Conservation (phyloP, 192 early-diverging fungal genomes). For the Coemansia sp. region DNA sequence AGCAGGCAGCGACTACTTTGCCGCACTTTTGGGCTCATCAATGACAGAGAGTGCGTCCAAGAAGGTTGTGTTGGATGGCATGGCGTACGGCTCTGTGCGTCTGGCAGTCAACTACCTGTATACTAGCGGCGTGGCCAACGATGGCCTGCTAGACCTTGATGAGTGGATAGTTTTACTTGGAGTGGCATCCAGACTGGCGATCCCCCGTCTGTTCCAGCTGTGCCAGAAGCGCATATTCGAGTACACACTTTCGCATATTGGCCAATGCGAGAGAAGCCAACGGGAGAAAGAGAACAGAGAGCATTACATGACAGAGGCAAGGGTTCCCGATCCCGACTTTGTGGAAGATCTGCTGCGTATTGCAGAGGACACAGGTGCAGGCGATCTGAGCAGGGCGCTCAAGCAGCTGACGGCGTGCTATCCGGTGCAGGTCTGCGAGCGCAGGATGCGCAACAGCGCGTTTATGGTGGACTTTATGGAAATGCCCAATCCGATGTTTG, state of each 20-base stretch:
- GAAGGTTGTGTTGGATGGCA: constrained; percentile 34
- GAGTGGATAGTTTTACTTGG: constrained; percentile 41
- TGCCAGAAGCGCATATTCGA: constrained; percentile 38
- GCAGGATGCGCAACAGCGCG: constrained; percentile 26
- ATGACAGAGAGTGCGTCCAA: constrained; percentile 41
- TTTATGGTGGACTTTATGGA: constrained; percentile 10
- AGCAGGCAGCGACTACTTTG: constrained; percentile 52
- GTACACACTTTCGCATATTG: not conserved
- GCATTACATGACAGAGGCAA: constrained; percentile 6
- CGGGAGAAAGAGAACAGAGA: not conserved
- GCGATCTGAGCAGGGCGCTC: constrained; percentile 31
- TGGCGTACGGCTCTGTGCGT: constrained; percentile 50
- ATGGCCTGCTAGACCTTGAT: constrained; percentile 10
- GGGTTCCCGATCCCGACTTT: constrained; percentile 22
- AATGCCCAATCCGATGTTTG: constrained; percentile 2
- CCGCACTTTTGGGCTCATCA: constrained; percentile 34
- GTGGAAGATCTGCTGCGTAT: constrained; percentile 20
- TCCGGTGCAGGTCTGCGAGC: constrained; percentile 32
- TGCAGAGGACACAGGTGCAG: constrained; percentile 36
- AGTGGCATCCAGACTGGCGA: constrained; percentile 40
- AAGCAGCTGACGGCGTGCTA: constrained; percentile 33
- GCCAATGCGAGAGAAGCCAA: not conserved
- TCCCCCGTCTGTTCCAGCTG: constrained; percentile 33
- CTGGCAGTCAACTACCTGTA: constrained; percentile 45
- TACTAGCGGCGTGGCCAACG: constrained; percentile 19